These are phyloP conservation scores for Amniculicola lignicola DNA, from an alignment of 495 filamentous ascomycete genomes.

Conservation along the genomic window DNA sequence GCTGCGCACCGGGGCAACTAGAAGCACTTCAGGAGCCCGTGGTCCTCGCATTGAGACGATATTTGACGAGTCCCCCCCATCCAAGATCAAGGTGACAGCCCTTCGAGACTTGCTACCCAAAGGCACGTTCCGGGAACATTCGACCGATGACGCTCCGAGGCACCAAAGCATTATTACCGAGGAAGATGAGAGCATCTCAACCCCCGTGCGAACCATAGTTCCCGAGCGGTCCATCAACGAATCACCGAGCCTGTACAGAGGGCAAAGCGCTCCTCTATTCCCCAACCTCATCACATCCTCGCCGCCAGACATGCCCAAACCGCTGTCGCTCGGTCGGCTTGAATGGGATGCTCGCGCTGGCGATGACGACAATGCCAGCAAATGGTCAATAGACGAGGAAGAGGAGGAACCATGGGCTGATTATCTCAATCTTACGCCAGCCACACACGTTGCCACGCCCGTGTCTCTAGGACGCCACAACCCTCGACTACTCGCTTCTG, in stretches of 20 bases:
- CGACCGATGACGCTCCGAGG: conserved; percentile 31
- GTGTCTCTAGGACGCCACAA: conserved; percentile 31
- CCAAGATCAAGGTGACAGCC: conserved; percentile 56
- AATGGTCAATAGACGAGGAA: conserved; percentile 38
- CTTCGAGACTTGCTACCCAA: conserved; percentile 52
- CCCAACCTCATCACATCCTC: conserved; percentile 27
- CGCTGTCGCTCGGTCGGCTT: conserved; percentile 30
- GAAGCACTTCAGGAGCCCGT: conserved; percentile 50
- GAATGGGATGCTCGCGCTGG: conserved; percentile 29
- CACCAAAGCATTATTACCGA: conserved; percentile 62
- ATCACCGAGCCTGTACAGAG: conserved; percentile 23
- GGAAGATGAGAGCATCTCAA: conserved; percentile 61
- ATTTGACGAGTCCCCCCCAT: conserved; percentile 73
- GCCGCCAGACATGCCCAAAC: conserved; percentile 32
- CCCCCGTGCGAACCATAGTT: conserved; percentile 48
- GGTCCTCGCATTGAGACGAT: conserved; percentile 74
- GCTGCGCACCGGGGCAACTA: conserved; percentile 74
- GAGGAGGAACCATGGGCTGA: conserved; percentile 27
- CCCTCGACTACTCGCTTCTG: conserved; percentile 16
- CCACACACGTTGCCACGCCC: conserved; percentile 25
- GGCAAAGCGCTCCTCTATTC: conserved; percentile 20
- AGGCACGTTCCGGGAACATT: conserved; percentile 45
- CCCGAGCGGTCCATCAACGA: conserved; percentile 24
- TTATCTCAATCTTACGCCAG: conserved; percentile 11
- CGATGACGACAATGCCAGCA: conserved; percentile 32